These are phyloP conservation scores for Colletotrichum graminicola DNA, from an alignment of 2,329 filamentous ascomycete species.

Conservation along the genomic window DNA sequence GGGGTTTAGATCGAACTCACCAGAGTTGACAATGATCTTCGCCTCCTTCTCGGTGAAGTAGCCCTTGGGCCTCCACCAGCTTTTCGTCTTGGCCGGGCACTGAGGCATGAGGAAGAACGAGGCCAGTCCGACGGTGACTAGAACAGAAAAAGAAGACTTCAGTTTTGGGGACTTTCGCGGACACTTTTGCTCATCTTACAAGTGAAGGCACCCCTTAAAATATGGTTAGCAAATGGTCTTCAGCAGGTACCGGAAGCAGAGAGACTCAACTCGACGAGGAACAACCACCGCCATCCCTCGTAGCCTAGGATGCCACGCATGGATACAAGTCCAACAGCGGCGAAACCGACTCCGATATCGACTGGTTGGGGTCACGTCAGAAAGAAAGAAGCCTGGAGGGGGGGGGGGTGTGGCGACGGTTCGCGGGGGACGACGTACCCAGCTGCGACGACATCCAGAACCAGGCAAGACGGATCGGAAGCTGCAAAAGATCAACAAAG, in stretches of 20 bases:
- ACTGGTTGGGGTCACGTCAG: conserved; percentile 28
- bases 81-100: conserved; percentile 54
- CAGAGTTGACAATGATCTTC: conserved; percentile 68
- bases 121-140: conserved; percentile 57
- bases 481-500: conserved; percentile 50
- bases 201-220: conserved; percentile 48
- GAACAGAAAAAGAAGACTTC: conserved; percentile 50
- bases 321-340: conserved; percentile 68
- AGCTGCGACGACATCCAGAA: conserved; percentile 69
- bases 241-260: fast-evolving
- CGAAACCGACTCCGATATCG: conserved; percentile 65
- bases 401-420: fast-evolving
- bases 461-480: conserved; percentile 73
- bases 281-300: conserved; percentile 71
- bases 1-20: conserved; percentile 44
- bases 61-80: conserved; percentile 62
- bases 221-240: conserved; percentile 33
- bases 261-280: conserved; percentile 54
- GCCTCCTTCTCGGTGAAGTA: conserved; percentile 70
- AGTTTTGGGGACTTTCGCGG: conserved; percentile 56
- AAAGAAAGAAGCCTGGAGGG: too few relatives aligned
- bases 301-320: conserved; percentile 65
- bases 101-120: conserved; percentile 51
- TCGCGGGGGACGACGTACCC: conserved; percentile 40
- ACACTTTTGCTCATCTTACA: conserved; percentile 44